phyloP scores from a whole-genome alignment of 2,329 filamentous ascomycete species.

The Xylaria sp. region DNA sequence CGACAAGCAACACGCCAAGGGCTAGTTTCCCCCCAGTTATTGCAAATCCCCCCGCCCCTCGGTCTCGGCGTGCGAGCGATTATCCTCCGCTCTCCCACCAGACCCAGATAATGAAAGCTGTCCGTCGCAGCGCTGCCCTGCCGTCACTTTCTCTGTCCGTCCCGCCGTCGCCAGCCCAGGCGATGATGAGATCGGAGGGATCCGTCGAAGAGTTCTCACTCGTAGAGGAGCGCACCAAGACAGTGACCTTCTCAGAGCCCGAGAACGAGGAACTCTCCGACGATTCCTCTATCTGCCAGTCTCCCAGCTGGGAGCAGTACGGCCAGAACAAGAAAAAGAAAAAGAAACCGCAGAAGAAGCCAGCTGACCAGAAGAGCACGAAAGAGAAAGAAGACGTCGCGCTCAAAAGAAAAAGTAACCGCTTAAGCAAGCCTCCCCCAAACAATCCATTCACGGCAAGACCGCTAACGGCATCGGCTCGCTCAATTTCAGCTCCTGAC shows the following conservation, averaged over 20 bases:
- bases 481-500: slow-evolving; percentile 45
- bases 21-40: slow-evolving; percentile 45
- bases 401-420: slow-evolving; percentile 51
- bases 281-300: slow-evolving; percentile 66
- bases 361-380: slow-evolving; percentile 53
- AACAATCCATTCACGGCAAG: slow-evolving; percentile 39
- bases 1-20: slow-evolving; percentile 44
- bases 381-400: slow-evolving; percentile 55
- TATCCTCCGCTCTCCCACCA: slow-evolving; percentile 50
- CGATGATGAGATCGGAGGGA: slow-evolving; percentile 37
- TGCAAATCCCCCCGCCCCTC: slow-evolving; percentile 45
- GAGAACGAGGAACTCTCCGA: slow-evolving; percentile 53
- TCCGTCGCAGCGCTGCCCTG: slow-evolving; percentile 46
- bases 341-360: slow-evolving; percentile 59
- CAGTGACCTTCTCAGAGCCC: slow-evolving; percentile 54
- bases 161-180: slow-evolving; percentile 43
- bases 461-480: slow-evolving; percentile 44
- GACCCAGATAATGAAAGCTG: slow-evolving; percentile 50
- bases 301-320: slow-evolving; percentile 70
- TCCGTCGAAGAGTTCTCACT: slow-evolving; percentile 34
- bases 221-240: slow-evolving; percentile 50
- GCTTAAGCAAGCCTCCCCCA: slow-evolving; percentile 53
- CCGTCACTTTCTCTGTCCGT: slow-evolving; percentile 50
- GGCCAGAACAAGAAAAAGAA: slow-evolving; percentile 61
- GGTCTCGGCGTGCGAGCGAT: slow-evolving; percentile 48